Conservation (phyloP, 2,329 filamentous ascomycete genomes). For the Tolypocladium inflatum region DNA sequence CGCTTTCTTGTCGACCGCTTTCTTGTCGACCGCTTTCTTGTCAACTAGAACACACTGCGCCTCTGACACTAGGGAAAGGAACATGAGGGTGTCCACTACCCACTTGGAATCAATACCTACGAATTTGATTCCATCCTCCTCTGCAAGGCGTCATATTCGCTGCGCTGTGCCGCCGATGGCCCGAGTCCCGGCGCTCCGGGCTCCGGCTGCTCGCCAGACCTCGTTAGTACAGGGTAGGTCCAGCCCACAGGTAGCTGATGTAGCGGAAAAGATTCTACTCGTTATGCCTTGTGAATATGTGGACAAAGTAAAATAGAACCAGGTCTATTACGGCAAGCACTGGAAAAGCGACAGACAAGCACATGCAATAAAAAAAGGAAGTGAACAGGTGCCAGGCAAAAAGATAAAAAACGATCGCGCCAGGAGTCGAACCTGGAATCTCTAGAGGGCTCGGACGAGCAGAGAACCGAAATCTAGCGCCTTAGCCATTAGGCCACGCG, state of each 20-base stretch:
- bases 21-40: too few species aligned
- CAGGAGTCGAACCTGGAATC: conserved; percentile 35
- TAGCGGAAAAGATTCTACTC: neutral
- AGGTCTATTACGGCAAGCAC: too few species aligned
- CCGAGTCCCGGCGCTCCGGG: neutral
- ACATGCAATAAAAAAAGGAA: too few species aligned
- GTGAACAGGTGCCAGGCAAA: neutral
- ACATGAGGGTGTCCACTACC: too few species aligned
- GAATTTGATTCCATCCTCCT: neutral
- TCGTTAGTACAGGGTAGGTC: neutral
- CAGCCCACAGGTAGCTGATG: too few species aligned
- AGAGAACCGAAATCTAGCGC: conserved; percentile 30
- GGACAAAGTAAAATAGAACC: too few species aligned
- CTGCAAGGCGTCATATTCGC: neutral
- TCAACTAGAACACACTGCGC: neutral
- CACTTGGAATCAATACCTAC: too few species aligned
- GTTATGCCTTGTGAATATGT: neutral
- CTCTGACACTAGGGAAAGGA: too few species aligned
- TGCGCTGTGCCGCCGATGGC: neutral
- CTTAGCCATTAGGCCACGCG: conserved; percentile 35
- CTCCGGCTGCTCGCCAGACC: too few species aligned
- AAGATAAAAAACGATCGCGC: conserved; percentile 21
- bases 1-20: too few species aligned
- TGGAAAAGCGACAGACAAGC: too few species aligned
- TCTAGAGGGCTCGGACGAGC: conserved; percentile 21